Evolutionary conservation across 805 yeast species (phyloP), one percentile per base, ranked within the genome.

Genomic region (Myxozyma neotropica): DNA sequence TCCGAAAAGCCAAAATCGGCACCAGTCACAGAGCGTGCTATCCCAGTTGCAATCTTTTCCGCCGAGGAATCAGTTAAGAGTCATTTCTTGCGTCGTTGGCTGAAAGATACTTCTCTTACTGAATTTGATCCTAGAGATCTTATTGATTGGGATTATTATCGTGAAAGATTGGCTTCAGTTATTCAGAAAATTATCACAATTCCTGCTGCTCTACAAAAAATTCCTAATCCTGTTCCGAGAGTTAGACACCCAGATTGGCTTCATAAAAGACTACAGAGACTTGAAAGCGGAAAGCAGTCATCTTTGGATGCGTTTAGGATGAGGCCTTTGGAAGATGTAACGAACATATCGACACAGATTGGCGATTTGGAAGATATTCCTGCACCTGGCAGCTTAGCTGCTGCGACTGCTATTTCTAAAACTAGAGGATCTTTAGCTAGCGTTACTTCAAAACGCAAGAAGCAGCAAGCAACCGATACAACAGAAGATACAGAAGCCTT

Each of bases 161-260:
- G 86, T 63, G 97, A 90, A 68, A 83, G 99, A 69, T 79, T 94
- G 36, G 95, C 93, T 0, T 90, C 96, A 1, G 96, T 92, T 4
- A 85, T 95, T 44, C 97, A 92, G 72, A 94, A 95, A 74, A 90
- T 94, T 68, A 89, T 94, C 67, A 88, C 97, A 0, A 93, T 94
- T 66, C 99, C 99, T 1, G 99, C 99, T 3, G 98, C 97, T 4
- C 77, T 93, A 55, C 99, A 94, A 75, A 83, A 84, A 53, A 83
- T 93, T 17, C 74, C 78, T 13, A 95, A 94, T 69, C 99, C 99
- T 0, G 97, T 95, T 45, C 97, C 97, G 4, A 79, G 97, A 67
- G 93, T 95, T 5, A 82, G 83, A 3, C 97, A 93, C 69, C 99
- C 99, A 0, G 94, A 87, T 31, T 94, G 99, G 99, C 77, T 94